A percentile compares a stretch with the other conserved stretches of the same genome.
Evolutionary conservation across 768 basidiomycete species (phyloP).

Genomic region (Trametes gibbosa): DNA sequence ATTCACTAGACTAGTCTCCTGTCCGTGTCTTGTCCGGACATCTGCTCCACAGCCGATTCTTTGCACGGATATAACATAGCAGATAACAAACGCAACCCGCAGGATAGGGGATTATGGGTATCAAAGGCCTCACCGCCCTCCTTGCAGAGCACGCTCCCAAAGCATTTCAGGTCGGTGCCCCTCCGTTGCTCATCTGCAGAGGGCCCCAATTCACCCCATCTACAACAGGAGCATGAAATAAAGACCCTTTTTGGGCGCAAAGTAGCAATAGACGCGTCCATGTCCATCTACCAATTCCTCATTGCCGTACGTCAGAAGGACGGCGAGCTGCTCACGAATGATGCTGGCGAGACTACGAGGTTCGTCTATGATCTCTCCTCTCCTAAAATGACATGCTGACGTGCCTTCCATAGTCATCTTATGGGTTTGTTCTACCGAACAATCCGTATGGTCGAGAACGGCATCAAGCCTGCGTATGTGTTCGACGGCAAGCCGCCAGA

Average conservation of each 20-base stretch:
- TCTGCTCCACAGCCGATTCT: too few relatives aligned
- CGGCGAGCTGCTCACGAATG: constrained; percentile 95
- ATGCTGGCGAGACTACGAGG: constrained; percentile 96
- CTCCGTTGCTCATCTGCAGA: not conserved
- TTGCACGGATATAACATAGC: not conserved
- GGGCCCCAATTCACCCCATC: constrained; percentile 3
- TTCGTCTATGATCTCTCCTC: constrained; percentile 17
- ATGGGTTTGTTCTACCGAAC: constrained; percentile 99
- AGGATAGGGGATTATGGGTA: constrained; percentile 59
- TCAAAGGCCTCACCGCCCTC: constrained; percentile 91
- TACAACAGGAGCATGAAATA: constrained; percentile 78
- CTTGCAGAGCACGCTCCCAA: constrained; percentile 88
- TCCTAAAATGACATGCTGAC: too few relatives aligned
- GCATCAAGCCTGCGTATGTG: constrained; percentile 96
- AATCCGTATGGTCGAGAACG: constrained; percentile 96
- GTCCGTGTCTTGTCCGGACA: too few relatives aligned
- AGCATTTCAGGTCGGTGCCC: constrained; percentile 50
- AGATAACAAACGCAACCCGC: too few relatives aligned
- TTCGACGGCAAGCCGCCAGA: constrained; percentile 99
- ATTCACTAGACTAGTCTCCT: too few relatives aligned
- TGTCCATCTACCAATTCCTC: constrained; percentile 96
- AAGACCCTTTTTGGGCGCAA: constrained; percentile 98
- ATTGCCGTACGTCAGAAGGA: constrained; percentile 97
- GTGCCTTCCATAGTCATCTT: constrained; percentile 59
- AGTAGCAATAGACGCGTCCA: constrained; percentile 97